Evolutionary conservation across 495 filamentous ascomycete species (phyloP).

Genomic region (Oleoguttula mirabilis): DNA sequence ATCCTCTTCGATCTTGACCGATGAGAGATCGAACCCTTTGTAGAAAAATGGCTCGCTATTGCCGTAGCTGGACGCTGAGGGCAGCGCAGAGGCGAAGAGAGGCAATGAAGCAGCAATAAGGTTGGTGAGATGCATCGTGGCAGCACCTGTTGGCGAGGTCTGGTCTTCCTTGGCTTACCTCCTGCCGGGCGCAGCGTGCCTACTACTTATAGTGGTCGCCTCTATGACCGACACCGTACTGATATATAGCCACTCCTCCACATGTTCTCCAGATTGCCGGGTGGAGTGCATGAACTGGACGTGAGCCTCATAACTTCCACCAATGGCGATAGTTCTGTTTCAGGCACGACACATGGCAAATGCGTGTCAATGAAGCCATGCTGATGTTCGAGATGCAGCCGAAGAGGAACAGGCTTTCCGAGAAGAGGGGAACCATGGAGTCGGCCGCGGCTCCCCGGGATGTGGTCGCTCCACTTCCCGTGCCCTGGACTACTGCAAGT

Average conservation of each 20-base stretch:
- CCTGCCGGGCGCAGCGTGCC: neutral
- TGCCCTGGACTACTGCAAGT: no score
- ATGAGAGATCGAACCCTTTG: conserved; percentile 34
- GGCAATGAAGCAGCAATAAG: neutral
- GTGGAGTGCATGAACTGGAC: neutral
- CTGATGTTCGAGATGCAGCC: neutral
- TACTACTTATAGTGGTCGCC: no score
- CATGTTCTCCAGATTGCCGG: neutral
- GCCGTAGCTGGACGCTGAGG: neutral
- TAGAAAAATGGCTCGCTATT: conserved; percentile 22
- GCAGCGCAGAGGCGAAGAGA: neutral
- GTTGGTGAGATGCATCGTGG: neutral
- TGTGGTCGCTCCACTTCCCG: no score
- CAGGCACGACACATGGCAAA: neutral
- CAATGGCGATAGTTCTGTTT: neutral
- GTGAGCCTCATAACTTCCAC: neutral
- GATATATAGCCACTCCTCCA: neutral
- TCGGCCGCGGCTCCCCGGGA: no score
- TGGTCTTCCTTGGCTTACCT: neutral
- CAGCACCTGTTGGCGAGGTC: neutral
- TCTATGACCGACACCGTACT: neutral
- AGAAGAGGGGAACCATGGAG: no score
- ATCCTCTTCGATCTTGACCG: conserved; percentile 28
- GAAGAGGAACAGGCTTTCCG: neutral
- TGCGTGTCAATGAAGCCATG: neutral